These are phyloP conservation scores for Neurospora sp. DNA, from an alignment of 2,329 filamentous ascomycete species.

Conservation along the genomic window DNA sequence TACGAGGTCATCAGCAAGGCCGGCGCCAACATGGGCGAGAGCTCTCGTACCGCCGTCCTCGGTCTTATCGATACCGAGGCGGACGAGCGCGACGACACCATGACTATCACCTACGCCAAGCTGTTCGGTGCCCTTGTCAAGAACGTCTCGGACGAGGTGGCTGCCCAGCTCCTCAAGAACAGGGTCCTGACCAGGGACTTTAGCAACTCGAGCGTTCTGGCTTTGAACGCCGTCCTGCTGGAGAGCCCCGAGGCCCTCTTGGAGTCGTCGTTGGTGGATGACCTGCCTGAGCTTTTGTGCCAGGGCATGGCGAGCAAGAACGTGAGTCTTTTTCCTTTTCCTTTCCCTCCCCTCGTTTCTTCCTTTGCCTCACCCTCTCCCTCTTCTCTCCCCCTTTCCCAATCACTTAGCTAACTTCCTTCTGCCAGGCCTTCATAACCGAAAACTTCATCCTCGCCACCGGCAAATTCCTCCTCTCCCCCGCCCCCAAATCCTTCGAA, in stretches of 20 bases:
- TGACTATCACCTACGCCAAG: slow-evolving; percentile 84
- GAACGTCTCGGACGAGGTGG: slow-evolving; percentile 66
- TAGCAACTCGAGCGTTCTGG: slow-evolving; percentile 69
- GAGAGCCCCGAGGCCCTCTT: slow-evolving; percentile 66
- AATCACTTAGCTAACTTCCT: slow-evolving; percentile 11
- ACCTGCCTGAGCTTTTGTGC: slow-evolving; percentile 66
- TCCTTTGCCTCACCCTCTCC: not conserved
- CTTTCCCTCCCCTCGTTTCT: not conserved
- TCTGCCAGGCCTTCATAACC: slow-evolving; percentile 60
- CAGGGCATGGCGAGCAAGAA: slow-evolving; percentile 69
- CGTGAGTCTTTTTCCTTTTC: slow-evolving; percentile 39
- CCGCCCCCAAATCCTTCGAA: slow-evolving; percentile 62
- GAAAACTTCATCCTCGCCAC: slow-evolving; percentile 84
- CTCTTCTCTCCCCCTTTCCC: not conserved
- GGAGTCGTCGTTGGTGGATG: slow-evolving; percentile 55
- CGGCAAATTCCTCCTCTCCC: slow-evolving; percentile 76
- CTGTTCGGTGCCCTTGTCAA: slow-evolving; percentile 84
- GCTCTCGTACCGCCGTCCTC: slow-evolving; percentile 76
- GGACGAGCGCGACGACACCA: slow-evolving; percentile 63
- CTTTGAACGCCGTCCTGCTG: slow-evolving; percentile 77
- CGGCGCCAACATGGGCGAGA: slow-evolving; percentile 87
- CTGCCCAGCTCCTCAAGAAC: slow-evolving; percentile 49
- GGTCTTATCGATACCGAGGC: slow-evolving; percentile 76
- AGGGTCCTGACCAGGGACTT: slow-evolving; percentile 71
- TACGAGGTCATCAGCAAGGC: slow-evolving; percentile 96